Evolutionary conservation across 2,329 filamentous ascomycete genomes (phyloP), one percentile per base, ranked within the genome.

Genomic region (Xylaria sp.): DNA sequence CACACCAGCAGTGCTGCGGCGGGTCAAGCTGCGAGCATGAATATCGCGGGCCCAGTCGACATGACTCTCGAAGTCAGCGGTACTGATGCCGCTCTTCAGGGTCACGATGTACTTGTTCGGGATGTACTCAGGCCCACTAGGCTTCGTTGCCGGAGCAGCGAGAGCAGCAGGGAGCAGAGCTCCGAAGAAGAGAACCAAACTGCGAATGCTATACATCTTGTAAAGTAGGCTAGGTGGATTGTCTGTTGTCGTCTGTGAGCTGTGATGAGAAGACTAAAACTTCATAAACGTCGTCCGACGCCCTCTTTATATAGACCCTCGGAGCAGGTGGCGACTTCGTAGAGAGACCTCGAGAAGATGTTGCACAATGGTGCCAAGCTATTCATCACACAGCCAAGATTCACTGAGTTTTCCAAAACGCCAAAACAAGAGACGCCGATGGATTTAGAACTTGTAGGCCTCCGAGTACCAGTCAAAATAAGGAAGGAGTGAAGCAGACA

Each of bases 1-100:
- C 10, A 86, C 74, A 63, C 80, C 80, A 59, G 57, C 70, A 32
- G 74, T 78, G 73, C 76, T 74, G 70, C 81, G 78, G 69, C 80
- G 75, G 70, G 48, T 71, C 66, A 83, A 66, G 74, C 80, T 81
- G 55, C 77, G 79, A 65, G 74, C 74, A 65, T 82, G 79, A 8
- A 83, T 73, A 54, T 78, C 78, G 56, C 71, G 74, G 66, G 78
- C 79, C 77, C 76, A 80, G 72, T 65, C 75, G 23, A 81, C 32
- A 71, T 84, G 80, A 28, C 76, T 74, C 69, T 81, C 77, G 60
- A 81, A 70, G 52, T 79, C 76, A 46, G 73, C 68, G 15, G 72
- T 70, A 64, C 74, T 76, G 62, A 78, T 74, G 18, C 78, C 79
- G 37, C 60, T 69, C 74, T 78, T 77, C 12, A 79, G 71, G 8